Percentiles rank a stretch among this genome's conserved stretches.
Conservation (phyloP, 2,329 filamentous ascomycete species). For the Xylariaceae sp. region DNA sequence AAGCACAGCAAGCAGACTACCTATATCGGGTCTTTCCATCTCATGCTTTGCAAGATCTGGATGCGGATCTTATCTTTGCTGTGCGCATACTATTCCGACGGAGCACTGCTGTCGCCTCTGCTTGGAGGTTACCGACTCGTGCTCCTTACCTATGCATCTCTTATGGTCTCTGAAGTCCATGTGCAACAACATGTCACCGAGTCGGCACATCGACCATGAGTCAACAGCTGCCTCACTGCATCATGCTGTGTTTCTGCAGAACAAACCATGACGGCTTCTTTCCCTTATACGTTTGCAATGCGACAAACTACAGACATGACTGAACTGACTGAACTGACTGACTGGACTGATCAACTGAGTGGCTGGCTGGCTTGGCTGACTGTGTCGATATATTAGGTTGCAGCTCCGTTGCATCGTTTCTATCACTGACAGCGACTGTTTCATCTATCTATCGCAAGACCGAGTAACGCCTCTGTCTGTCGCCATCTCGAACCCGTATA, state of each 20-base stretch:
- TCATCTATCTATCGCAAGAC: neutral
- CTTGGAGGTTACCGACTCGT: neutral
- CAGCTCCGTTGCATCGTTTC: slow-evolving; percentile 2
- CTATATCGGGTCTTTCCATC: neutral
- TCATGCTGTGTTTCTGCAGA: neutral
- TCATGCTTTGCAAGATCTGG: neutral
- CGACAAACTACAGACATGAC: neutral
- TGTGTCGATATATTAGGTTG: neutral
- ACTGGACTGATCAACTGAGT: neutral
- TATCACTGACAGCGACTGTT: neutral
- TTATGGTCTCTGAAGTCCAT: neutral
- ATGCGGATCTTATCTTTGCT: neutral
- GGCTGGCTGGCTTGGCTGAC: neutral
- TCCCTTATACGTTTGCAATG: neutral
- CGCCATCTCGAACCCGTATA: neutral
- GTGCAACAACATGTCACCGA: neutral
- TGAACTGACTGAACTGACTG: neutral
- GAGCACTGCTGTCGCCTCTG: neutral
- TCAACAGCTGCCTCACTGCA: neutral
- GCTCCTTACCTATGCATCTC: neutral
- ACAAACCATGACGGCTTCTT: neutral
- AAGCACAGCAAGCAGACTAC: neutral
- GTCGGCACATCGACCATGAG: neutral
- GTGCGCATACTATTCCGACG: neutral
- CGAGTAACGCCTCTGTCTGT: neutral